Conservation (phyloP, 176 grass and related monocot genomes). For the Canna indica region DNA sequence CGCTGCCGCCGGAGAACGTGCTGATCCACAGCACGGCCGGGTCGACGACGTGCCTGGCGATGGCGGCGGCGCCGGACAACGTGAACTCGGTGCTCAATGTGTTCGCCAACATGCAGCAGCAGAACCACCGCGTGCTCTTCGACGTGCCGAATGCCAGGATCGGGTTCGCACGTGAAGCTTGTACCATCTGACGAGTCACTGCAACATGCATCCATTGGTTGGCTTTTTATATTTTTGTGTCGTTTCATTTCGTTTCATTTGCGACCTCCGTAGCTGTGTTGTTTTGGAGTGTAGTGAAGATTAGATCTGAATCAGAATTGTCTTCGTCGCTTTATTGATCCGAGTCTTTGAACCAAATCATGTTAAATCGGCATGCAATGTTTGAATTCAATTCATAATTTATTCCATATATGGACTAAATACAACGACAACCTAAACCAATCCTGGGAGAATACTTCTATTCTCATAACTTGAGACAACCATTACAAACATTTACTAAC, state of each 20-base stretch:
- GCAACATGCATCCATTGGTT: too few relatives aligned
- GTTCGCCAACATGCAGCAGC: conserved; percentile 82
- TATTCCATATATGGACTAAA: too few relatives aligned
- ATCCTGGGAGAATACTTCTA: too few relatives aligned
- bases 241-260: neutral
- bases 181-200: conserved; percentile 19
- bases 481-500: too few relatives aligned
- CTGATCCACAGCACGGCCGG: conserved; percentile 61
- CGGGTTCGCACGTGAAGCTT: conserved; percentile 59
- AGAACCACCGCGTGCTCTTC: conserved; percentile 71
- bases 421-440: too few relatives aligned
- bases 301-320: neutral
- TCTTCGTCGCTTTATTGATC: too few relatives aligned
- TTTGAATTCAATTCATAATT: too few relatives aligned
- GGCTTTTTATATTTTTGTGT: neutral
- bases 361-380: too few relatives aligned
- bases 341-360: too few relatives aligned
- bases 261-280: neutral
- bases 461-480: too few relatives aligned
- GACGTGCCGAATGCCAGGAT: conserved; percentile 53
- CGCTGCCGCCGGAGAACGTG: conserved; percentile 61
- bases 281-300: neutral
- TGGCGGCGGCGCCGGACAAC: conserved; percentile 43
- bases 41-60: conserved; percentile 50
- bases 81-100: conserved; percentile 61